Evolutionary conservation across 75 land plant species (phyloP).

Genomic region (Isoetes taiwanensis): DNA sequence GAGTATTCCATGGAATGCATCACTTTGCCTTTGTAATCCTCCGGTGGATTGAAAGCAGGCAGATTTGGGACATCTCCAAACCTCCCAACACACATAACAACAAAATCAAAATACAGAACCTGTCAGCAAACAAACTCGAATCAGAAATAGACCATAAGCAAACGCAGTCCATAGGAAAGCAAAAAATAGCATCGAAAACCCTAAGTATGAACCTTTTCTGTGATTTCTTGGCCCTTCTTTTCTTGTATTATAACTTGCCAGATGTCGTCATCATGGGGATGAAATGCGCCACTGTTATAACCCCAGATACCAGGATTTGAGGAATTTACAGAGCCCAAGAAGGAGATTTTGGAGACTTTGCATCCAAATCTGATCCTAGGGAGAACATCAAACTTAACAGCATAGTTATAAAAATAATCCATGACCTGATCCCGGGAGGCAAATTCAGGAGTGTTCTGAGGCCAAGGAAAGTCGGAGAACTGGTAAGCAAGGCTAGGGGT

Average conservation of each 20-base stretch:
- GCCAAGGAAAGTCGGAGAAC: slow-evolving; percentile 72
- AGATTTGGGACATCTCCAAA: slow-evolving; percentile 54
- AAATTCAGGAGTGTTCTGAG: too few species aligned
- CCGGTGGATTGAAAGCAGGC: slow-evolving; percentile 44
- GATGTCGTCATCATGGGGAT: too few species aligned
- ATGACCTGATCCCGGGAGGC: slow-evolving; percentile 30
- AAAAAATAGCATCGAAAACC: too few species aligned
- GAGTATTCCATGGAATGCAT: slow-evolving; percentile 64
- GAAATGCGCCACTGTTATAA: too few species aligned
- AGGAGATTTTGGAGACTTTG: slow-evolving; percentile 31
- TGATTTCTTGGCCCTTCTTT: too few species aligned
- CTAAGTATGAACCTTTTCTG: too few species aligned
- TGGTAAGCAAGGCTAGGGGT: slow-evolving; percentile 43
- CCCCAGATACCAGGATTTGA: slow-evolving; percentile 14
- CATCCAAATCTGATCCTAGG: slow-evolving; percentile 28
- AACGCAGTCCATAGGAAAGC: background rate
- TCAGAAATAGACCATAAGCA: background rate
- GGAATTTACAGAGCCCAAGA: background rate
- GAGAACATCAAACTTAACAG: slow-evolving; percentile 39
- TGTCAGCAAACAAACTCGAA: slow-evolving; percentile 9
- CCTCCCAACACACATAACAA: slow-evolving; percentile 58
- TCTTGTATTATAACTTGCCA: too few species aligned
- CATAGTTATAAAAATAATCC: slow-evolving; percentile 58
- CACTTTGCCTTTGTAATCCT: slow-evolving; percentile 48
- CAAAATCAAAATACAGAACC: slow-evolving; percentile 49